Base-by-base conservation (phyloP, 306 rosid genomes). In the Gleditsia sinensis region DNA sequence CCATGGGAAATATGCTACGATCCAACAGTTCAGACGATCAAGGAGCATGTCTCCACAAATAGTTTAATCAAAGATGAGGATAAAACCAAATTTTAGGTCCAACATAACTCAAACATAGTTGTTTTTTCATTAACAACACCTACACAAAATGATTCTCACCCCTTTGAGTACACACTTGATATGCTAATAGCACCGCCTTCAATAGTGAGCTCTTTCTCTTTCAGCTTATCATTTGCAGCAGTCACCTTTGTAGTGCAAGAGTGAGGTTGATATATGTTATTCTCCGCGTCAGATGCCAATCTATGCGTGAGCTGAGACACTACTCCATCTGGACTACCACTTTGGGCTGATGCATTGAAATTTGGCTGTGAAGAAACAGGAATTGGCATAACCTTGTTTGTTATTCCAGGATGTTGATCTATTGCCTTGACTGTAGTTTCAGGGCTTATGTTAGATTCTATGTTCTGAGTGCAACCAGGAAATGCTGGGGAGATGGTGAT, bases 101-200 rank as follows among this genome's bases (percentile, higher is more conserved):
- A 42, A 42, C 49, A 42, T 42, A 40, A 34, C 6, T 70, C 20
- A 13, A 70, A 32, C 4, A 45, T 17, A 66, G 27, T 3, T 58
- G 17, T 10, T 55, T 69, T 42, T 30, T 34, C 37, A 75, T 48
- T 28, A 36, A 25, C 13, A 14, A 43, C 30, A 34, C 30, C 19
- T 23, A 20, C n/a, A 66, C 28, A 77, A 56, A 79, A n/a, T n/a
- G n/a, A n/a, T 62, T 20, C 98, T 86, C 79, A 89, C 98, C 98
- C 90, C 83, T 88, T 88, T 64, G 98, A 94, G 81, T 89, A 94
- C 53, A 75, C 92, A 24, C 92, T 94, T 19, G 98, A 91, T 82
- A 94, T 83, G 91, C 90, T 88, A 79, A 89, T 85, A 54, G 92
- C 86, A 54, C 96, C 97, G n/a, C 89, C 97, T 83, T 94, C 97